Conservation (phyloP, 1,139 yeast genomes). For the Suhomyces bribrorum region DNA sequence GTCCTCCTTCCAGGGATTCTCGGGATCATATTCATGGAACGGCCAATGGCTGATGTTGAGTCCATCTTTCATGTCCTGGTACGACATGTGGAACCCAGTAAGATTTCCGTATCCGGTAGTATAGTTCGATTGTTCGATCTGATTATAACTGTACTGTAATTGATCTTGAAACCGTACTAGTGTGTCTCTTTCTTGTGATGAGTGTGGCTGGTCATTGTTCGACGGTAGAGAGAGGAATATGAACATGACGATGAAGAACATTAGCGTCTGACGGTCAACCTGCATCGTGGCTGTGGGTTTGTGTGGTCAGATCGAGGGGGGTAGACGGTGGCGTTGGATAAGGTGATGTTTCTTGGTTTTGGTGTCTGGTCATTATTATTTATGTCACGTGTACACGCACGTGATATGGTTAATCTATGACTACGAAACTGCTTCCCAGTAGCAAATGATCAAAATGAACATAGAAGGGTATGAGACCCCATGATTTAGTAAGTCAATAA, state of each 20-base stretch:
- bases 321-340: neutral
- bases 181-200: constrained; percentile 30
- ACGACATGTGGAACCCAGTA: constrained; percentile 70
- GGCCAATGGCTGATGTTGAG: constrained; percentile 58
- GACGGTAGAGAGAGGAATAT: constrained; percentile 35
- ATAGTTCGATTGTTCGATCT: constrained; percentile 46
- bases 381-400: constrained; percentile 2
- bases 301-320: neutral
- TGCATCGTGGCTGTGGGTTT: constrained; percentile 19
- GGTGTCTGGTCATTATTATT: neutral
- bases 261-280: constrained; percentile 40
- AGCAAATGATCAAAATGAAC: no score
- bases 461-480: no score
- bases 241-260: constrained; percentile 41
- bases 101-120: constrained; percentile 64
- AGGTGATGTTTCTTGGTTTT: constrained; percentile 1
- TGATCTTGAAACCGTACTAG: constrained; percentile 33
- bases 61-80: constrained; percentile 51
- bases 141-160: constrained; percentile 29
- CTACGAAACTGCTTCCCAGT: no score
- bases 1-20: constrained; percentile 53
- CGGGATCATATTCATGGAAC: constrained; percentile 41
- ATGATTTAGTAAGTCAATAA: no score
- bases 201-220: constrained; percentile 34
- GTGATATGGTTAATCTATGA: no score